Evolutionary conservation across 2,329 filamentous ascomycete species (phyloP), one percentile per base, ranked within the genome.

Genomic region (Aureobasidium lini): DNA sequence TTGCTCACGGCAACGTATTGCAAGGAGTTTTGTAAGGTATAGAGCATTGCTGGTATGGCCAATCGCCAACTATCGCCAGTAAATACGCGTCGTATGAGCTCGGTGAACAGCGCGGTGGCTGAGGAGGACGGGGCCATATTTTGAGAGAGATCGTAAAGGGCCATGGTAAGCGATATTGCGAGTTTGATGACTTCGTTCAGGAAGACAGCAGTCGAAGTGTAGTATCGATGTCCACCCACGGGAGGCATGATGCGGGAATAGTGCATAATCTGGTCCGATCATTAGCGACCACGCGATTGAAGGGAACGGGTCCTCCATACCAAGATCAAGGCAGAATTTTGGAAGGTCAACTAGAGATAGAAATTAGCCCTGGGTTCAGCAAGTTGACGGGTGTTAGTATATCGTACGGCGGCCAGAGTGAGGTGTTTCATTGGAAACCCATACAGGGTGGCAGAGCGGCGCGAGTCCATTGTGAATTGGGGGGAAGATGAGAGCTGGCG

Each of bases 211-310:
- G 94, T 97, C 43, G 92, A 96, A 40, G 93, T 87, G 67, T 94
- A 90, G 74, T 96, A 97, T 71, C 92, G 87, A 69, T 92, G 89
- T 65, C 90, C 89, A 70, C 87, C 85, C 9, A 83, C 79, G 9
- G 86, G 81, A n/a, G 91, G 88, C 92, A 96, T 96, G 62, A 95
- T 85, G 64, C 92, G 85, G 32, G 92, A 96, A 74, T 97, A 96
- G 76, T 96, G 93, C 81, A 96, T 88, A 59, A 96, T 82, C 89
- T 93, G 32, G 28, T 36, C 56, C 5, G 40, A 29, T 34, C n/a
- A 39, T 49, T 13, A 50, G 13, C 31, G 11, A n/a, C 16, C 23
- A 23, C 13, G 36, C 7, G n/a, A 11, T 10, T 15, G 56, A 37
- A 7, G 28, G 46, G 6, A 8, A 18, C 10, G 16, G 13, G n/a